Conservation (phyloP, 2,329 filamentous ascomycete species). For the Blastomyces gilchristii region DNA sequence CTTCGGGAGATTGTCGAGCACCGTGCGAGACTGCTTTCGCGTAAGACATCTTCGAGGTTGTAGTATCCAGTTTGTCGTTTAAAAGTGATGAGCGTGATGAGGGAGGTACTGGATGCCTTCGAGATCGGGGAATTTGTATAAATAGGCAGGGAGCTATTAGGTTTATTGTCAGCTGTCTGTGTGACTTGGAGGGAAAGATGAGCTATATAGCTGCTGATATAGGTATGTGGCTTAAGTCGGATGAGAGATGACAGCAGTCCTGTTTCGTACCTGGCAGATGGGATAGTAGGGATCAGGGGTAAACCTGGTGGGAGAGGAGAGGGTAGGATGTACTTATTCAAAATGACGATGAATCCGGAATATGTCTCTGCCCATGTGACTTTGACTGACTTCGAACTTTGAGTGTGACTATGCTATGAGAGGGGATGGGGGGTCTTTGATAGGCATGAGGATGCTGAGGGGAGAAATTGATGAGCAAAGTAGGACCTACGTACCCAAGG, state of each 20-base stretch:
- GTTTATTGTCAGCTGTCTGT: background rate
- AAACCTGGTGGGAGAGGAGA: too few species aligned
- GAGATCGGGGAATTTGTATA: background rate
- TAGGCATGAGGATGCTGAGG: too few species aligned
- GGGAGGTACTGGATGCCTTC: background rate
- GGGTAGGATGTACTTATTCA: background rate
- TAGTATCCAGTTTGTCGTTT: background rate
- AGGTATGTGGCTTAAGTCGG: background rate
- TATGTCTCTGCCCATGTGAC: background rate
- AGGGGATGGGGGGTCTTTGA: too few species aligned
- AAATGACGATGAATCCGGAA: background rate
- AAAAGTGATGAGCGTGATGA: background rate
- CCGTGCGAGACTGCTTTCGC: constrained; percentile 40
- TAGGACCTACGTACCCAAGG: background rate
- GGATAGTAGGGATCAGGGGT: too few species aligned
- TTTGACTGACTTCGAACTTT: background rate
- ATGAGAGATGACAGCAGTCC: background rate
- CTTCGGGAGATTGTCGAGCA: constrained; percentile 38
- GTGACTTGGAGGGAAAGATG: background rate
- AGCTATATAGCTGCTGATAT: background rate
- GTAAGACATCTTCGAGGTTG: constrained; percentile 35
- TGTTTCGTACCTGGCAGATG: too few species aligned
- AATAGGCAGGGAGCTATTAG: background rate
- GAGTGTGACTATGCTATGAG: too few species aligned
- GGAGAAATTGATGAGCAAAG: too few species aligned